phyloP scores from a whole-genome alignment of 805 yeast genomes.

The Metschnikowia shivogae region DNA sequence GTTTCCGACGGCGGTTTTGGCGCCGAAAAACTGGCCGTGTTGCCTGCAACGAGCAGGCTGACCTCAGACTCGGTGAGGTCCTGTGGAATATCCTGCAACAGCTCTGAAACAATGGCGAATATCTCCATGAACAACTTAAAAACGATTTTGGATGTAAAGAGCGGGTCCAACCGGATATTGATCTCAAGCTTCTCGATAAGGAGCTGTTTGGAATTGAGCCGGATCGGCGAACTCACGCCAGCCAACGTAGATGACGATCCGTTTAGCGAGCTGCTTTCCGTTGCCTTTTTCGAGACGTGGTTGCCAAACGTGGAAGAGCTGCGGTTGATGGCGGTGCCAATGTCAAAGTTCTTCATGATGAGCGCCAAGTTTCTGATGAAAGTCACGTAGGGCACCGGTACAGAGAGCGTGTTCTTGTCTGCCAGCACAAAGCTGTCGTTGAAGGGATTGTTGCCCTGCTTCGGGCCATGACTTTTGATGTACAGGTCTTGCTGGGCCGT shows the following conservation, averaged over 20 bases:
- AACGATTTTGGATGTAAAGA: constrained; percentile 36
- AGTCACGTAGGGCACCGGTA: constrained; percentile 25
- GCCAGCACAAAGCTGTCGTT: constrained; percentile 7
- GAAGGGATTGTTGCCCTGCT: constrained; percentile 14
- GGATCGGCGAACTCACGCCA: constrained; percentile 31
- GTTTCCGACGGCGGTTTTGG: constrained; percentile 20
- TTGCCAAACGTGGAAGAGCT: background rate
- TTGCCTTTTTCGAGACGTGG: background rate
- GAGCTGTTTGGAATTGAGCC: constrained; percentile 37
- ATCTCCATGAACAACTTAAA: constrained; percentile 28
- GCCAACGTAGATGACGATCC: constrained; percentile 4
- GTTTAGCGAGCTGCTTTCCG: constrained; percentile 3
- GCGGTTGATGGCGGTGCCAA: constrained; percentile 21
- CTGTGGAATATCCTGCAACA: constrained; percentile 13
- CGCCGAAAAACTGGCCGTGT: background rate
- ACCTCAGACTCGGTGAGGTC: constrained; percentile 3
- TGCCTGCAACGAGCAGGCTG: constrained; percentile 1
- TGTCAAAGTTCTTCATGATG: constrained; percentile 38
- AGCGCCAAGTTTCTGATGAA: constrained; percentile 31
- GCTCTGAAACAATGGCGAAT: constrained; percentile 24
- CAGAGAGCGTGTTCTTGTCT: background rate
- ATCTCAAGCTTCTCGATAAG: constrained; percentile 42
- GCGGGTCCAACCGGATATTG: constrained; percentile 36
- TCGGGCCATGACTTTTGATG: background rate
- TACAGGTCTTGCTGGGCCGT: constrained; percentile 13